A percentile compares a stretch with the other conserved stretches of the same genome.
These are phyloP conservation scores for Nannochloris sp. DNA, from an alignment of 139 green algal genomes.

Conservation along the genomic window DNA sequence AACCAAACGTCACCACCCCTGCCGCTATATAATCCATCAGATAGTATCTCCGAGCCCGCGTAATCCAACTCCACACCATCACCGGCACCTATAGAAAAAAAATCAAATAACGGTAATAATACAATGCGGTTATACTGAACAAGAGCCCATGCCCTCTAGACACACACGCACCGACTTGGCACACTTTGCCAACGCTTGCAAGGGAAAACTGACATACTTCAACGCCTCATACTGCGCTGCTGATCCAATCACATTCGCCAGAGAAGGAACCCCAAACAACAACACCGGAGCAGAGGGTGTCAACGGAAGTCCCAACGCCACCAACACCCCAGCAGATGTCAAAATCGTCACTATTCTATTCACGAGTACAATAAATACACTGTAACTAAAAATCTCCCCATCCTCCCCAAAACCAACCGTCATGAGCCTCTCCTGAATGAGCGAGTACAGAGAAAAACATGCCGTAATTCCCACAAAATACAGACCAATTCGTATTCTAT, in stretches of 20 bases:
- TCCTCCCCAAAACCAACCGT: constrained; percentile 19
- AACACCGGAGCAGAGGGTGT: constrained; percentile 46
- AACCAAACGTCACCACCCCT: constrained; percentile 4
- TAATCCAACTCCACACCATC: constrained; percentile 28
- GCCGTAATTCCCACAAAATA: constrained; percentile 20
- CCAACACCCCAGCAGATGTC: constrained; percentile 40
- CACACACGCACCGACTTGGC: constrained; percentile 80
- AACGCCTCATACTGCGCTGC: constrained; percentile 96
- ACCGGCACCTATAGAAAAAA: constrained; percentile 19
- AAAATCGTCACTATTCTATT: constrained; percentile 75
- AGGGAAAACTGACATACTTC: constrained; percentile 90
- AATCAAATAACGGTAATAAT: no score
- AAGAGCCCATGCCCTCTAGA: not conserved
- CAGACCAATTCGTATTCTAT: not conserved
- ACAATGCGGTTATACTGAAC: not conserved
- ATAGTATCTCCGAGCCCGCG: not conserved
- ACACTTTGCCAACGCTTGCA: constrained; percentile 90
- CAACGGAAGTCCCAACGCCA: constrained; percentile 21
- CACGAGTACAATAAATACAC: constrained; percentile 88
- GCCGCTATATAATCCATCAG: constrained; percentile 9
- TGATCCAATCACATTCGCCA: constrained; percentile 91
- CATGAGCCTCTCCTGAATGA: constrained; percentile 32
- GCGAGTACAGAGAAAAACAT: constrained; percentile 24
- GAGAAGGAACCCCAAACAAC: constrained; percentile 53
- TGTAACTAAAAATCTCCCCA: constrained; percentile 36